A percentile compares a stretch with the other conserved stretches of the same genome.
phyloP scores from a whole-genome alignment of 345 rosid genomes.

The Pistacia vera region DNA sequence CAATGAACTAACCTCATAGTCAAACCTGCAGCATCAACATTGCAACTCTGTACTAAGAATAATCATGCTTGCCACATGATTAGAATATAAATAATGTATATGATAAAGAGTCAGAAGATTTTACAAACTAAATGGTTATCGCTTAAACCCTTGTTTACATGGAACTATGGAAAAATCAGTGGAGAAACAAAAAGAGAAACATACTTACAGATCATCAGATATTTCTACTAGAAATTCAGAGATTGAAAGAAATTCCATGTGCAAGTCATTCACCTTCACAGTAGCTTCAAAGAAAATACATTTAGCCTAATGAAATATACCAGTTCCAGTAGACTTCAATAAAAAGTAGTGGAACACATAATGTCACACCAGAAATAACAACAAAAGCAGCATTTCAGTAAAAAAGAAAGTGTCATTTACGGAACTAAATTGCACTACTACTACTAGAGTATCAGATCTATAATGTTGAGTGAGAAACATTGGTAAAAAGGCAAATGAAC shows the following conservation, averaged over 20 bases:
- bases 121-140: background rate
- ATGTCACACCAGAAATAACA: slow-evolving; percentile 3
- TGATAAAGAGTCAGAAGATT: background rate
- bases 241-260: slow-evolving; percentile 81
- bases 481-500: background rate
- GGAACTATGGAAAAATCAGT: background rate
- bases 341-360: slow-evolving; percentile 7
- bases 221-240: slow-evolving; percentile 91
- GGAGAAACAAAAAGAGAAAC: slow-evolving; percentile 12
- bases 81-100: slow-evolving; percentile 16
- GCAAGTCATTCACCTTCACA: slow-evolving; percentile 75
- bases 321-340: slow-evolving; percentile 3
- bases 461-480: background rate
- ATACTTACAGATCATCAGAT: slow-evolving; percentile 79
- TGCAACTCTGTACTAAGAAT: slow-evolving; percentile 18
- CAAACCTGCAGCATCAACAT: slow-evolving; percentile 53
- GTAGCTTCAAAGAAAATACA: slow-evolving; percentile 37
- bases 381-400: background rate
- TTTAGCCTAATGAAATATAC: slow-evolving; percentile 12
- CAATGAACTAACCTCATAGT: slow-evolving; percentile 66
- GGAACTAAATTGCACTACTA: background rate
- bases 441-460: background rate
- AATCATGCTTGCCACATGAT: slow-evolving; percentile 28
- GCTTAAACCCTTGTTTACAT: background rate
- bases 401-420: background rate